Percentiles rank a stretch among this genome's conserved stretches.
phyloP scores from a whole-genome alignment of 78 protist species.

The Emiliania huxleyi region DNA sequence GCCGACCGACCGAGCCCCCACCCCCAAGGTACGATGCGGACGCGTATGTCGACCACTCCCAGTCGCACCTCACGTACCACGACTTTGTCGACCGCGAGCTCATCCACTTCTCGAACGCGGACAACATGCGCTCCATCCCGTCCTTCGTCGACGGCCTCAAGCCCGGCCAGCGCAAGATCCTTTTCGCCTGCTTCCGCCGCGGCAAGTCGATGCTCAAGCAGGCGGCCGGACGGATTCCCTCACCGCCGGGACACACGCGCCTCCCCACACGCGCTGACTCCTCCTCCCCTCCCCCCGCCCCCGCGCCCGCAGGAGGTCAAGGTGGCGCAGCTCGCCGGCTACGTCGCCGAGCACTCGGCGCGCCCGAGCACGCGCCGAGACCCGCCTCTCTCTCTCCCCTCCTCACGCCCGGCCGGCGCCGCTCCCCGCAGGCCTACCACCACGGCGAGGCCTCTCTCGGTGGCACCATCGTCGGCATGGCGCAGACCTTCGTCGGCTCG shows the following conservation, averaged over 20 bases:
- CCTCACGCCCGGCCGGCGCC: too few species aligned
- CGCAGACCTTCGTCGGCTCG: conserved; percentile 92
- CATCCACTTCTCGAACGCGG: conserved; percentile 90
- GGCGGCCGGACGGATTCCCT: conserved; percentile 46
- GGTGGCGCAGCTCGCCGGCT: conserved; percentile 99
- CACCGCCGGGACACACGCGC: not conserved
- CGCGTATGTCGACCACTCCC: conserved; percentile 53
- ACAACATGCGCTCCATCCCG: conserved; percentile 94
- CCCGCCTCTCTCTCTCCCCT: too few species aligned
- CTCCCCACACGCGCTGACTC: not conserved
- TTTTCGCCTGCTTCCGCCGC: conserved; percentile 96
- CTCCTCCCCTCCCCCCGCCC: not conserved
- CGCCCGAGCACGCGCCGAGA: too few species aligned
- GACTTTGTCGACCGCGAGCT: conserved; percentile 81
- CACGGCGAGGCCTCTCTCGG: conserved; percentile 91
- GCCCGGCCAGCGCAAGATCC: conserved; percentile 95
- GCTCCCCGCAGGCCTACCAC: too few species aligned
- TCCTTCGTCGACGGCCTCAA: conserved; percentile 95
- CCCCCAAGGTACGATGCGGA: conserved; percentile 35
- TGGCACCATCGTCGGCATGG: conserved; percentile 90
- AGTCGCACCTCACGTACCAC: not conserved
- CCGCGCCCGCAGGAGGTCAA: conserved; percentile 56
- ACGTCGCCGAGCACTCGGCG: conserved; percentile 78
- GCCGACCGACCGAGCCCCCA: not conserved
- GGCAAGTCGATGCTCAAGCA: conserved; percentile 64